Evolutionary conservation across 2,329 filamentous ascomycete genomes (phyloP).

Genomic region (Colletotrichum euphorbiae): DNA sequence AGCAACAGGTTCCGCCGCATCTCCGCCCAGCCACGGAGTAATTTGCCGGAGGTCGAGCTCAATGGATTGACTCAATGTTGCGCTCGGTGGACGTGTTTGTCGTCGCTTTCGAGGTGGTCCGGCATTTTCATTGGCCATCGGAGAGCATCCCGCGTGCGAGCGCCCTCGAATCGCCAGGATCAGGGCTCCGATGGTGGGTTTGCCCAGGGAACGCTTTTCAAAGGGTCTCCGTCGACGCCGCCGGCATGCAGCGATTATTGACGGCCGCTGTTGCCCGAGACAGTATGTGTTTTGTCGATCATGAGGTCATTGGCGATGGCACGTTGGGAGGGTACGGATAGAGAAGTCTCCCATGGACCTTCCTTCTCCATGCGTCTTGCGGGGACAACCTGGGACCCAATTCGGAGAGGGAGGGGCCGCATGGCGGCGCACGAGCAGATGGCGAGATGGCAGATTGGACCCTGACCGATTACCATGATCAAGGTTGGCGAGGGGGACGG

Average conservation of each 20-base stretch:
- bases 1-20: constrained; percentile 3
- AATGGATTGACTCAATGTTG: neutral
- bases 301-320: constrained; percentile 39
- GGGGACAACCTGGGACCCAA: constrained; percentile 15
- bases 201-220: constrained; percentile 29
- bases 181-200: constrained; percentile 28
- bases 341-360: constrained; percentile 32
- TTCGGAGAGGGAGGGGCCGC: neutral
- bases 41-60: constrained; percentile 1
- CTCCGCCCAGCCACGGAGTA: constrained; percentile 1
- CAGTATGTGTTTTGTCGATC: constrained; percentile 28
- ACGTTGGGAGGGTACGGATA: constrained; percentile 18
- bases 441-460: constrained; percentile 21
- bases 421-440: constrained; percentile 2
- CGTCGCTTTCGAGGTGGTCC: constrained; percentile 9
- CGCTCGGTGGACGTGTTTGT: neutral
- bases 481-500: constrained; percentile 14
- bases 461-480: constrained; percentile 20
- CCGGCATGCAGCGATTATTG: constrained; percentile 37
- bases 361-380: constrained; percentile 34
- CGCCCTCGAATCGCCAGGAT: constrained; percentile 11
- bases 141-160: constrained; percentile 29
- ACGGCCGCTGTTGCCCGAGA: constrained; percentile 32
- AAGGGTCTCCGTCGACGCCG: constrained; percentile 30
- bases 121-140: constrained; percentile 30